Evolutionary conservation across 495 filamentous ascomycete genomes (phyloP).

Genomic region (Opeltia flavorubescens): DNA sequence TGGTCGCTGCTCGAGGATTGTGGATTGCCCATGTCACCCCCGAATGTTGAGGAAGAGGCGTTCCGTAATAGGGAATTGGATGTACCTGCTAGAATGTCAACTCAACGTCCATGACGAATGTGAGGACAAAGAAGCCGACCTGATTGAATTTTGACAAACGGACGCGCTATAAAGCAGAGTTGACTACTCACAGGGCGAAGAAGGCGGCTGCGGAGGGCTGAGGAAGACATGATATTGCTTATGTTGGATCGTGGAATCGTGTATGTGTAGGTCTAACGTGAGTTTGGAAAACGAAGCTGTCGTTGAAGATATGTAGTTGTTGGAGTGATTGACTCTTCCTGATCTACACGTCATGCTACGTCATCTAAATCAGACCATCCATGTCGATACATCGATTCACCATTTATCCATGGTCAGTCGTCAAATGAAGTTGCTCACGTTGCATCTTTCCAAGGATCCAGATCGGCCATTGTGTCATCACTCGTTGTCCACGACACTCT

Average conservation of each 20-base stretch:
- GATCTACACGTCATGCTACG: background rate
- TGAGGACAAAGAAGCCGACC: no score
- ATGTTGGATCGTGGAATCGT: no score
- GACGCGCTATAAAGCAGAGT: background rate
- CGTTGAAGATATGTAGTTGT: background rate
- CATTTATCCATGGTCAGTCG: no score
- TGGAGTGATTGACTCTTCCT: background rate
- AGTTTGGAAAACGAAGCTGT: no score
- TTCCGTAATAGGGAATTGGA: background rate
- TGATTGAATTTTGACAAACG: no score
- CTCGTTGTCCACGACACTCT: background rate
- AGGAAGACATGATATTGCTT: background rate
- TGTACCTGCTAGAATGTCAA: background rate
- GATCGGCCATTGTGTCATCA: background rate
- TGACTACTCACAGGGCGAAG: background rate
- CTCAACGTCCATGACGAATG: no score
- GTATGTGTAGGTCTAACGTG: no score
- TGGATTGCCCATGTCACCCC: slow-evolving; percentile 8
- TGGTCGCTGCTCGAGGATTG: slow-evolving; percentile 8
- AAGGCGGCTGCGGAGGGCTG: background rate
- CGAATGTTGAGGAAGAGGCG: background rate
- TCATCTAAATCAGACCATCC: background rate
- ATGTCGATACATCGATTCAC: background rate
- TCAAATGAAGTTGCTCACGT: background rate
- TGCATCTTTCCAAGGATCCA: background rate